Evolutionary conservation across 257 asterid genomes (phyloP), one percentile per base, ranked within the genome.

Genomic region (Scutellaria baicalensis): DNA sequence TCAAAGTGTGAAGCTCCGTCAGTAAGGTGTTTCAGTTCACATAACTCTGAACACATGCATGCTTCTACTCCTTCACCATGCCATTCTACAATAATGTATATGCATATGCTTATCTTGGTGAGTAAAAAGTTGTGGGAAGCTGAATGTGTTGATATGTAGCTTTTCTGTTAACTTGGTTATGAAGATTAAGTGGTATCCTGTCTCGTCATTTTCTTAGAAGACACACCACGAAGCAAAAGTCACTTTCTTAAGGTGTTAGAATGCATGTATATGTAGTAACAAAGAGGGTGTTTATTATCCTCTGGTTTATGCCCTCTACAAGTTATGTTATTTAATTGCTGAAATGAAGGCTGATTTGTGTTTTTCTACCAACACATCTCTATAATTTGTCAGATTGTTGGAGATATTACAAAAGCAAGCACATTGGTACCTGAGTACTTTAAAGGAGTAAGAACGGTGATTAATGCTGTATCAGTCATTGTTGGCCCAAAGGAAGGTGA

Each of bases 401-500:
- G 97, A 78, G 97, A 93, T 81, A 76, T 93, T 54, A 93, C 99
- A 42, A 89, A 84, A 79, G 86, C 91, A 16, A 87, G 89, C 84
- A 87, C 96, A 66, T 77, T 93, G 83, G 10, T 79, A 64, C 97
- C 96, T 3, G 95, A 84, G 84, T 80, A 83, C 60, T 93, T 93
- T 68, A 87, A 85, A 86, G 97, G 99, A 75, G 95, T 93, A 21
- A 87, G 78, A 64, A 77, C 49, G 79, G 96, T 91, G 64, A 82
- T 93, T 42, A 93, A 91, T 81, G 91, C 95, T 36, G 94, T 75
- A 79, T 93, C 99, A 36, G 97, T 83, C 79, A 93, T 93, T 70
- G 97, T 91, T 78, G 97, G 99, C 56, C 99, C 99, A 72, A 93
- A 91, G 85, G 99, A 93, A 83, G 99, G 99, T 60, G 99, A 93